Evolutionary conservation across 805 yeast species (phyloP).

Genomic region (Wickerhamiella siamensis): DNA sequence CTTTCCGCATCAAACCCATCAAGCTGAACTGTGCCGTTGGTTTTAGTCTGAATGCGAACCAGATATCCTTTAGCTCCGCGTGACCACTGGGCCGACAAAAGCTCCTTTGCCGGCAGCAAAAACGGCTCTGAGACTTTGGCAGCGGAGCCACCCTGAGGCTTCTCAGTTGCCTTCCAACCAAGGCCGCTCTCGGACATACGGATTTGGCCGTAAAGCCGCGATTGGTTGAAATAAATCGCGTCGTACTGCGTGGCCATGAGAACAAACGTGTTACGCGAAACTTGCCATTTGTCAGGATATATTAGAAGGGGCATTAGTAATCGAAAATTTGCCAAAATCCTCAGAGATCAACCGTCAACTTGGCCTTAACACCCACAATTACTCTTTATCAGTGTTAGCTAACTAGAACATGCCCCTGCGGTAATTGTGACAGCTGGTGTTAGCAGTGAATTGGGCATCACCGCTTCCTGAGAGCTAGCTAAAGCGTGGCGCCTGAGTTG

Average conservation of each 20-base stretch:
- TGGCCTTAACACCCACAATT: too few species aligned
- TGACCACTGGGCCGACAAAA: conserved; percentile 74
- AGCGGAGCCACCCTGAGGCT: conserved; percentile 31
- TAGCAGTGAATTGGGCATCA: too few species aligned
- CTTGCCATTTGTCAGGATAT: neutral
- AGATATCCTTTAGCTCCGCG: conserved; percentile 89
- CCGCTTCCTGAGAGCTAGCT: too few species aligned
- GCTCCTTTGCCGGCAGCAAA: conserved; percentile 72
- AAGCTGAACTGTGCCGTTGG: conserved; percentile 67
- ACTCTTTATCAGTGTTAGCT: too few species aligned
- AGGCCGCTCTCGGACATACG: conserved; percentile 94
- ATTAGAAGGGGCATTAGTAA: too few species aligned
- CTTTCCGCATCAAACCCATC: conserved; percentile 87
- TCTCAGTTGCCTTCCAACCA: conserved; percentile 75
- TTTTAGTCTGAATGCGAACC: conserved; percentile 74
- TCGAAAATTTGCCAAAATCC: too few species aligned
- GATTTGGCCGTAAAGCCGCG: conserved; percentile 71
- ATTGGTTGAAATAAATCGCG: conserved; percentile 77
- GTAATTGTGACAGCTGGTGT: too few species aligned
- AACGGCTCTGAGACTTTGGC: conserved; percentile 55
- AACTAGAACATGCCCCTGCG: too few species aligned
- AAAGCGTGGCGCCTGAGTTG: too few species aligned
- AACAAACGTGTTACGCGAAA: neutral
- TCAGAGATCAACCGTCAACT: too few species aligned
- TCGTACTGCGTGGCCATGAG: conserved; percentile 53